Conservation (phyloP, 148 eudicot species). For the Rhododendron molle region DNA sequence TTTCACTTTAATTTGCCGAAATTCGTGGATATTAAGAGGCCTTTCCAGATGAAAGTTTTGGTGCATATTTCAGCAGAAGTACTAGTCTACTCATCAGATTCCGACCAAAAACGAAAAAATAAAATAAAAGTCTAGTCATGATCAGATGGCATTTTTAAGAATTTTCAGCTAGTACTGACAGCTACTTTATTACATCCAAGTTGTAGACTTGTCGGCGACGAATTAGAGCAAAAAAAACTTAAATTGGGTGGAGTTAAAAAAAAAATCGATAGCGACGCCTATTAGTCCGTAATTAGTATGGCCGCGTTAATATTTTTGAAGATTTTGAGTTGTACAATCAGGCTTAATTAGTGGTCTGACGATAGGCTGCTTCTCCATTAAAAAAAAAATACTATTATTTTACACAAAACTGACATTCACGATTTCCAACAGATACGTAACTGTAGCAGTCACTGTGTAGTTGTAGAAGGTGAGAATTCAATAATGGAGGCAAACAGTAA, state of each 20-base stretch:
- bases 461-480: not conserved
- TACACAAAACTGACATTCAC: not conserved
- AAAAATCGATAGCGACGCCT: not conserved
- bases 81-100: not conserved
- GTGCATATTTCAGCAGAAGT: not conserved
- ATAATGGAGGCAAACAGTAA: slow-evolving; percentile 5
- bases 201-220: slow-evolving; percentile 19
- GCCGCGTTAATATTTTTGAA: too few relatives aligned
- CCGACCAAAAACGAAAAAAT: not conserved
- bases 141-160: not conserved
- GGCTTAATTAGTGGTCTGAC: too few relatives aligned
- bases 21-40: not conserved
- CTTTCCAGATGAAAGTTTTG: not conserved
- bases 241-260: slow-evolving; percentile 1
- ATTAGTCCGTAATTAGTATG: rapidly evolving
- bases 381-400: too few relatives aligned
- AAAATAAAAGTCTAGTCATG: not conserved
- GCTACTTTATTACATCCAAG: slow-evolving; percentile 15
- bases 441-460: not conserved
- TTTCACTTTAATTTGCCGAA: too few relatives aligned
- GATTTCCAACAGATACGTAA: not conserved
- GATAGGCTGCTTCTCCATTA: too few relatives aligned
- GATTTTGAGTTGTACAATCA: too few relatives aligned
- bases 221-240: not conserved
- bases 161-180: slow-evolving; percentile 10